Evolutionary conservation across 2,329 filamentous ascomycete genomes (phyloP).

Genomic region (Phyllosticta citriasiana): DNA sequence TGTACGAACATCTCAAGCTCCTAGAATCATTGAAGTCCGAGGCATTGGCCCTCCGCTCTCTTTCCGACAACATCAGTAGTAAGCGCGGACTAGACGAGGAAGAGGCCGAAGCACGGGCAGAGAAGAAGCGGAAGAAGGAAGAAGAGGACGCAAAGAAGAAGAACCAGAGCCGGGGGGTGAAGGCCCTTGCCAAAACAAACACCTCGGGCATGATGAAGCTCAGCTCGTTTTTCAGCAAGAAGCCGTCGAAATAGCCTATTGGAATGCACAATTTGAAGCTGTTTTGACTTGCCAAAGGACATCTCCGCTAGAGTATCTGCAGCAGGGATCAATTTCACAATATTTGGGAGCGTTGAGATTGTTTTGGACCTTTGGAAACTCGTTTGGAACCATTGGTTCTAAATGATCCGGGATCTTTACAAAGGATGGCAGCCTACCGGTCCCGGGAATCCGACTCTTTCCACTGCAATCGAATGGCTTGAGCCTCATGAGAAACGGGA

Average conservation of each 20-base stretch:
- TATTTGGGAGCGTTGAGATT: too few relatives aligned
- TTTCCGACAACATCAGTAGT: constrained; percentile 56
- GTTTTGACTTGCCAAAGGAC: not conserved
- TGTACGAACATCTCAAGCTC: constrained; percentile 59
- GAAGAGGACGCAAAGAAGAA: constrained; percentile 85
- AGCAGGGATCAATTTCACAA: too few relatives aligned
- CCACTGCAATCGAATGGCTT: too few relatives aligned
- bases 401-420: too few relatives aligned
- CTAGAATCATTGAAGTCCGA: constrained; percentile 61
- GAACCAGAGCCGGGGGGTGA: constrained; percentile 65
- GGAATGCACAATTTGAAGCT: not conserved
- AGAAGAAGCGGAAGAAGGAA: constrained; percentile 77
- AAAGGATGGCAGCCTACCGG: too few relatives aligned
- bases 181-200: constrained; percentile 80
- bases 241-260: constrained; percentile 16
- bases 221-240: constrained; percentile 83
- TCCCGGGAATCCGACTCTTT: too few relatives aligned
- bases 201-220: constrained; percentile 93
- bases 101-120: constrained; percentile 48
- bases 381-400: too few relatives aligned
- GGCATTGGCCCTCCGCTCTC: constrained; percentile 56
- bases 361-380: too few relatives aligned
- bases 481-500: too few relatives aligned
- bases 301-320: not conserved
- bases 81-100: constrained; percentile 59